Evolutionary conservation across 805 yeast species (phyloP).

Genomic region (Suhomyces sp.): DNA sequence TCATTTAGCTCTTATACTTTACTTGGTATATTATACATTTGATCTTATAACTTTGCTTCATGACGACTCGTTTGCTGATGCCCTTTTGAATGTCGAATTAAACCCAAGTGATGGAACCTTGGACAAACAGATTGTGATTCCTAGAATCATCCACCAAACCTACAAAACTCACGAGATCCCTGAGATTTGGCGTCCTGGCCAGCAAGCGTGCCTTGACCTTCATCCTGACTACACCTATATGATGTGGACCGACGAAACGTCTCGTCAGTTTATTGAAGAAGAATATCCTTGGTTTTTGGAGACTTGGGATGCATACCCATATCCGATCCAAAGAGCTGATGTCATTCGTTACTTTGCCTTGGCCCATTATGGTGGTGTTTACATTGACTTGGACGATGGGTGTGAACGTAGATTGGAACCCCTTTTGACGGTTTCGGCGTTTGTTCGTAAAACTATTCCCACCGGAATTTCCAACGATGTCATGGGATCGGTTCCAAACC

Average conservation of each 20-base stretch:
- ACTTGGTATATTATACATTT: slow-evolving; percentile 59
- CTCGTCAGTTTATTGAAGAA: slow-evolving; percentile 72
- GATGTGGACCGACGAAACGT: slow-evolving; percentile 85
- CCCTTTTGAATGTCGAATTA: slow-evolving; percentile 59
- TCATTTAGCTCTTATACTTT: slow-evolving; percentile 53
- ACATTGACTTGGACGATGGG: slow-evolving; percentile 88
- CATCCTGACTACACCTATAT: slow-evolving; percentile 89
- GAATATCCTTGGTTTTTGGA: slow-evolving; percentile 83
- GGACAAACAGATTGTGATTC: slow-evolving; percentile 58
- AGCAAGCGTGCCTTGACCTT: slow-evolving; percentile 66
- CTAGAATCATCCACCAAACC: slow-evolving; percentile 91
- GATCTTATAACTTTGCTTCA: slow-evolving; percentile 73
- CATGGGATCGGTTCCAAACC: slow-evolving; percentile 84
- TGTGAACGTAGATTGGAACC: slow-evolving; percentile 80
- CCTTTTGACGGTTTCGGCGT: slow-evolving; percentile 75
- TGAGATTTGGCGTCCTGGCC: slow-evolving; percentile 76
- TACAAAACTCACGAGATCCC: slow-evolving; percentile 80
- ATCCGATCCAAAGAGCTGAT: slow-evolving; percentile 87
- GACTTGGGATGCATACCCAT: slow-evolving; percentile 74
- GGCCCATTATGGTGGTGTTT: slow-evolving; percentile 83
- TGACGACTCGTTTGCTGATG: slow-evolving; percentile 68
- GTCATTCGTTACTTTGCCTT: slow-evolving; percentile 85
- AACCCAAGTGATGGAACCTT: slow-evolving; percentile 49
- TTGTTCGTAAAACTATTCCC: slow-evolving; percentile 82
- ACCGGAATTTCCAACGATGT: slow-evolving; percentile 92